A percentile compares a stretch with the other conserved stretches of the same genome.
phyloP scores from a whole-genome alignment of 2,329 filamentous ascomycete species.

The Arthrobotrys iridis region DNA sequence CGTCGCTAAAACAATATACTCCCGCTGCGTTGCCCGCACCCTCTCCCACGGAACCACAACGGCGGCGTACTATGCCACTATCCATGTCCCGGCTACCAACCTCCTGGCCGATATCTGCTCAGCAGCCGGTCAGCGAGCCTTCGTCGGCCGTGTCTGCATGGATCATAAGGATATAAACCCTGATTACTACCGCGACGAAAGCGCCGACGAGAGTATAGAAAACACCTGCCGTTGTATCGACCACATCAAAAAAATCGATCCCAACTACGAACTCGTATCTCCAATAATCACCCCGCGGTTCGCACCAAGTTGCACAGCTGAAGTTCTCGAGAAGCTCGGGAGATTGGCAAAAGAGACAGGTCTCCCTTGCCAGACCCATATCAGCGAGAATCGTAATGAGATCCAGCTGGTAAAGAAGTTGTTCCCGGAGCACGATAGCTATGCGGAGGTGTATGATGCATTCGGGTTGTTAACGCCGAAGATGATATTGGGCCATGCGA shows the following conservation, averaged over 20 bases:
- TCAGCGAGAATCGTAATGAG: slow-evolving; percentile 83
- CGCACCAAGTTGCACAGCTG: slow-evolving; percentile 71
- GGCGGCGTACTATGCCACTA: slow-evolving; percentile 92
- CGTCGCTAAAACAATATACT: slow-evolving; percentile 77
- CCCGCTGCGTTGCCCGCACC: slow-evolving; percentile 79
- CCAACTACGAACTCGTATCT: slow-evolving; percentile 71
- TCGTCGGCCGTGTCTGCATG: slow-evolving; percentile 97
- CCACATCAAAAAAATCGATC: slow-evolving; percentile 75
- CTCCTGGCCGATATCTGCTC: slow-evolving; percentile 85
- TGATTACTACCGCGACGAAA: slow-evolving; percentile 80
- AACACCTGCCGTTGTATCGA: slow-evolving; percentile 71
- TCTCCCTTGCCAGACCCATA: slow-evolving; percentile 85
- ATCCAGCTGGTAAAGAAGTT: slow-evolving; percentile 74
- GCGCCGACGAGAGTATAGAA: slow-evolving; percentile 68
- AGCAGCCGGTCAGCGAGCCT: slow-evolving; percentile 82
- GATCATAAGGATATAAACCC: slow-evolving; percentile 74
- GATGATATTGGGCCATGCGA: slow-evolving; percentile 85
- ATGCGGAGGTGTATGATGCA: slow-evolving; percentile 81
- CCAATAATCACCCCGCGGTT: slow-evolving; percentile 82
- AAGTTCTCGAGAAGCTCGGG: slow-evolving; percentile 73
- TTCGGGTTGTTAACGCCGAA: slow-evolving; percentile 74
- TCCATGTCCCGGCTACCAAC: slow-evolving; percentile 88
- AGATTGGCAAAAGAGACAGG: slow-evolving; percentile 70
- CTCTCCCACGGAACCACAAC: slow-evolving; percentile 92
- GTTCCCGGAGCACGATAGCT: slow-evolving; percentile 73